Evolutionary conservation across 2,329 filamentous ascomycete species (phyloP).

Genomic region (Alternaria panax): DNA sequence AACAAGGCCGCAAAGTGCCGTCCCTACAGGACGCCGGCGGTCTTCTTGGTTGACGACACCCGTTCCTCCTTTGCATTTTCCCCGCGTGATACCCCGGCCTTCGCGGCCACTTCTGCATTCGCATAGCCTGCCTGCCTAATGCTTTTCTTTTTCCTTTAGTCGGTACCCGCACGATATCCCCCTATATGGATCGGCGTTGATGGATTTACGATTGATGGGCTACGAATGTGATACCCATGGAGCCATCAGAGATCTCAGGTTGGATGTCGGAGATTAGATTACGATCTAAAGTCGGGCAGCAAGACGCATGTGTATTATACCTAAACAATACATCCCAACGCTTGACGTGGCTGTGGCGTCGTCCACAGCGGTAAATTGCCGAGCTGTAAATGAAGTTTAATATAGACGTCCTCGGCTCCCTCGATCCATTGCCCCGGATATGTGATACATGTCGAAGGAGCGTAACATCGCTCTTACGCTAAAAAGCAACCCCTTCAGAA

Average conservation of each 20-base stretch:
- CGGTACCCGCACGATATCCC: slow-evolving; percentile 27
- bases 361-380: slow-evolving; percentile 19
- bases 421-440: neutral
- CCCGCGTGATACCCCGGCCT: slow-evolving; percentile 46
- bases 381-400: slow-evolving; percentile 17
- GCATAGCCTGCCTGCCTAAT: slow-evolving; percentile 32
- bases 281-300: slow-evolving; percentile 3
- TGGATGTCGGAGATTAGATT: neutral
- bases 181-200: slow-evolving; percentile 26
- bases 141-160: slow-evolving; percentile 12
- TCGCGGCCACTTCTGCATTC: slow-evolving; percentile 28
- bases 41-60: slow-evolving; percentile 33
- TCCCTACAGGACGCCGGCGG: slow-evolving; percentile 45
- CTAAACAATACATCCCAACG: slow-evolving; percentile 3
- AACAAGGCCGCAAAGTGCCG: slow-evolving; percentile 33
- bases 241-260: neutral
- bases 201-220: slow-evolving; percentile 25
- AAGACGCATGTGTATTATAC: slow-evolving; percentile 4
- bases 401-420: slow-evolving; percentile 19
- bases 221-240: slow-evolving; percentile 7
- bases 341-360: slow-evolving; percentile 13
- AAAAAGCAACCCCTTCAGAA: neutral
- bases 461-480: neutral
- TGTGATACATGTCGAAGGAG: slow-evolving; percentile 1
- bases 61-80: slow-evolving; percentile 18